phyloP scores from a whole-genome alignment of 768 basidiomycete genomes.

The Russula sp. region DNA sequence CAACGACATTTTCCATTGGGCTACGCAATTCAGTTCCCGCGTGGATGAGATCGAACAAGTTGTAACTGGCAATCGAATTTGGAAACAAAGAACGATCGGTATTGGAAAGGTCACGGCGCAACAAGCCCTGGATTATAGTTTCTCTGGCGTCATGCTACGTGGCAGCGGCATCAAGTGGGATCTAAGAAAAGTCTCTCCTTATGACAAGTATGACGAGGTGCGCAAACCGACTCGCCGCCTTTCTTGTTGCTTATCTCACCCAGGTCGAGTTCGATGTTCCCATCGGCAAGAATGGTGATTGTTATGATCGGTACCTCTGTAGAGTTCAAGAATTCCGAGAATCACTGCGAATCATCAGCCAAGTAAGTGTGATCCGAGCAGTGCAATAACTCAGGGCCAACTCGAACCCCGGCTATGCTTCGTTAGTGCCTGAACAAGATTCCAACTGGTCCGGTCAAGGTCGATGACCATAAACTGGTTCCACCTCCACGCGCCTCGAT shows the following conservation, averaged over 20 bases:
- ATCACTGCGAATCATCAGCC: conserved; percentile 79
- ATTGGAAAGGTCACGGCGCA: conserved; percentile 89
- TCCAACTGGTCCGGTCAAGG: conserved; percentile 83
- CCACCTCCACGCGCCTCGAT: conserved; percentile 95
- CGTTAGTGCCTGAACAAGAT: conserved; percentile 93
- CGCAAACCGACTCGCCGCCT: conserved; percentile 9
- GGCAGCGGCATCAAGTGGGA: conserved; percentile 96
- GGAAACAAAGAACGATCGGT: conserved; percentile 91
- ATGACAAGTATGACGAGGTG: conserved; percentile 94
- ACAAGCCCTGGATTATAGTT: conserved; percentile 85
- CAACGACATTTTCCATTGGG: conserved; percentile 97
- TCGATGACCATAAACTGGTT: conserved; percentile 96
- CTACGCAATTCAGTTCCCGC: conserved; percentile 84
- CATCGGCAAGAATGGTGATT: conserved; percentile 95
- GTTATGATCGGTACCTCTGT: conserved; percentile 96
- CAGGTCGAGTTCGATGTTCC: conserved; percentile 96
- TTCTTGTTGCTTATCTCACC: neutral
- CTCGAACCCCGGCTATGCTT: neutral
- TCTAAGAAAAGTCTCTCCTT: conserved; percentile 82
- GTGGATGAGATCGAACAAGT: conserved; percentile 98
- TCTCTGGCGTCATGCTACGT: conserved; percentile 95
- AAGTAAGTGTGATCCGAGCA: conserved; percentile 34
- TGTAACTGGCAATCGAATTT: conserved; percentile 94
- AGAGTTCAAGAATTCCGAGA: conserved; percentile 99
- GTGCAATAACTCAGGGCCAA: neutral